phyloP scores from a whole-genome alignment of 164 flowering plant genomes.

The Protea cynaroides region DNA sequence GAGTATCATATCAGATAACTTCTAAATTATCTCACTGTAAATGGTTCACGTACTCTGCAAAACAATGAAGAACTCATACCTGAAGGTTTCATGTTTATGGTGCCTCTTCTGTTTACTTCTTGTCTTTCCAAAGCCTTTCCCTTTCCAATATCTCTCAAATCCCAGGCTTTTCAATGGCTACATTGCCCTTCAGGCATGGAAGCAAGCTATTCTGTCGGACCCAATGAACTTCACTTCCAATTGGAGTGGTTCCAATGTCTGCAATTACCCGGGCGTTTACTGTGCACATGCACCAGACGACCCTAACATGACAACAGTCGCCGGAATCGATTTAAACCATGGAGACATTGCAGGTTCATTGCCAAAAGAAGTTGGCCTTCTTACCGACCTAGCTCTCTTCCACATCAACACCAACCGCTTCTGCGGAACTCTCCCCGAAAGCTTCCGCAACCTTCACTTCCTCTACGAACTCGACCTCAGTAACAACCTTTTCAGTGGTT shows the following conservation, averaged over 20 bases:
- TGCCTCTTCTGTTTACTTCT: constrained; percentile 12
- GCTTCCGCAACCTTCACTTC: constrained; percentile 30
- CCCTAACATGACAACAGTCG: constrained; percentile 48
- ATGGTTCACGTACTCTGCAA: too few species aligned
- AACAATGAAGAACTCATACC: constrained; percentile 14
- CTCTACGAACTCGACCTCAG: constrained; percentile 72
- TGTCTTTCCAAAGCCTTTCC: constrained; percentile 4
- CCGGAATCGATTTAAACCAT: constrained; percentile 80
- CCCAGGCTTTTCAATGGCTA: constrained; percentile 51
- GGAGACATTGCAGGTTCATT: constrained; percentile 45
- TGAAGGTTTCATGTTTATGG: constrained; percentile 10
- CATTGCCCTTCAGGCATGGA: constrained; percentile 73
- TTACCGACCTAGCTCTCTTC: constrained; percentile 62
- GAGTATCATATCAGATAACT: too few species aligned
- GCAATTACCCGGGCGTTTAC: constrained; percentile 70
- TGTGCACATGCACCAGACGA: constrained; percentile 70
- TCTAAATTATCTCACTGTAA: too few species aligned
- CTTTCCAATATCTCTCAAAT: constrained; percentile 19
- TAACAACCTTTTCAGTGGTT: constrained; percentile 53
- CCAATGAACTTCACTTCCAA: constrained; percentile 52
- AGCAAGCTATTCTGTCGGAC: constrained; percentile 50
- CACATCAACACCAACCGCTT: constrained; percentile 72
- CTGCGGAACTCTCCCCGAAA: constrained; percentile 42
- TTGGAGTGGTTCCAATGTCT: constrained; percentile 62
- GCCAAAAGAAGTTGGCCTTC: constrained; percentile 61